Evolutionary conservation across 2,329 filamentous ascomycete genomes (phyloP).

Genomic region (Fusarium globosum): DNA sequence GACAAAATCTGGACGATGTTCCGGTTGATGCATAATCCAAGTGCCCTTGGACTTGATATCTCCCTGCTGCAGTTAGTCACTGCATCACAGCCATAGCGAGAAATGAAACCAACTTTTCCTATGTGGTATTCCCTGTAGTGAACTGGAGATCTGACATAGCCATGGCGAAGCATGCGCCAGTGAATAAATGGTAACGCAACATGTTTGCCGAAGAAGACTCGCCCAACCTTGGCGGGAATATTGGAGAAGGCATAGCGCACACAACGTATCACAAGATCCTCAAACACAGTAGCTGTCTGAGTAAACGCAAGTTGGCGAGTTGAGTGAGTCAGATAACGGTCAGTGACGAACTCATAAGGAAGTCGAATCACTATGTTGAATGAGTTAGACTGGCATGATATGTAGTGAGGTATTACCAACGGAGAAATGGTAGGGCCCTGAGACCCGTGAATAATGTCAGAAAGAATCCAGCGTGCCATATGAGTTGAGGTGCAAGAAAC

Average conservation of each 20-base stretch:
- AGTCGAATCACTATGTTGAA: constrained; percentile 43
- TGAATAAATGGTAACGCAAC: constrained; percentile 79
- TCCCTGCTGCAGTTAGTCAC: constrained; percentile 24
- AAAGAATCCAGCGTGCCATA: constrained; percentile 73
- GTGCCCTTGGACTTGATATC: constrained; percentile 68
- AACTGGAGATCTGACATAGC: constrained; percentile 70
- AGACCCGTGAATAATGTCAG: constrained; percentile 68
- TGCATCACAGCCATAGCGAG: neutral
- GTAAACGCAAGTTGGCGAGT: constrained; percentile 67
- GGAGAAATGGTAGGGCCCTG: constrained; percentile 74
- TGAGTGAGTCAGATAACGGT: constrained; percentile 47
- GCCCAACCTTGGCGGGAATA: constrained; percentile 74
- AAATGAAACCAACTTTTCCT: constrained; percentile 42
- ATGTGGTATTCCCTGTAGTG: constrained; percentile 67
- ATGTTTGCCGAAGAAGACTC: constrained; percentile 80
- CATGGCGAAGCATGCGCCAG: constrained; percentile 81
- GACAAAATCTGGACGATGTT: constrained; percentile 76
- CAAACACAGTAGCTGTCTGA: constrained; percentile 76
- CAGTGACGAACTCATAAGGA: constrained; percentile 47
- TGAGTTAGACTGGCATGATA: constrained; percentile 20
- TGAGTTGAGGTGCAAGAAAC: constrained; percentile 77
- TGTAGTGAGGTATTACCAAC: constrained; percentile 56
- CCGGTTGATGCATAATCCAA: constrained; percentile 74
- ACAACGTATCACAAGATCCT: constrained; percentile 80
- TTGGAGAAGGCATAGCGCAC: constrained; percentile 82